Base-by-base conservation (phyloP, 2,329 filamentous ascomycete species). In the Aspergillus spinulosporus region DNA sequence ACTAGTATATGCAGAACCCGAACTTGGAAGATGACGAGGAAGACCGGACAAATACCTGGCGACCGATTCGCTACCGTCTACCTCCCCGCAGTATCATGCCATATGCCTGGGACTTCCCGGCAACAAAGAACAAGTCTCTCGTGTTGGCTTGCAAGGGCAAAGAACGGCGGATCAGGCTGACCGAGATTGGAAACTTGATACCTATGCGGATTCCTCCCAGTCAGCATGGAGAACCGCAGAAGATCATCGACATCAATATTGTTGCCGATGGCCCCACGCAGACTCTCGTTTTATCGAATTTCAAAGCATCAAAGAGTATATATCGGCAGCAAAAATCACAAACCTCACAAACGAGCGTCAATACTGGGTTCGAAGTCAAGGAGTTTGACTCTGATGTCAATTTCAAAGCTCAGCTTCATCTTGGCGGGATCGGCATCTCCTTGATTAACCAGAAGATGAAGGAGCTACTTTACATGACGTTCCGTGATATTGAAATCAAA, bases 91-190 rank as follows among this genome's bases (percentile, higher is more conserved):
- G 93, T 73, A 97, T 99, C 73, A 99, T 99, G 94, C 94, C 95
- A 0, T 99, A 99, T 68, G 93, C 94, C 1, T 99, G 94, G 94
- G 95, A 99, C 70, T 99, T 96, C 75, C 95, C 94, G 1, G 93
- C 94, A 1, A 92, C 92, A n/a, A 97, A 96, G 76, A 88, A 90
- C 76, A 96, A 94, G 67, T 94, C 97, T 71, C 84, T 99, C 39
- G 86, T 97, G 49, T 85, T 99, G 68, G 87, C 81, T 52, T 88
- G 88, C 5, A 86, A 88, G 66, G 86, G 87, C 59, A 90, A 88
- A 68, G 92, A 97, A 70, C 83, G 94, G 31, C 91, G 97, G 68
- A 88, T 99, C 70, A 97, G 95, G 72, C 82, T 99, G 62, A 90
- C 93, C 2, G 94, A 99, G 71, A 99, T 99, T 67, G 94, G 94